Conservation (phyloP, 345 rosid species). For the Hypericum androsaemum region DNA sequence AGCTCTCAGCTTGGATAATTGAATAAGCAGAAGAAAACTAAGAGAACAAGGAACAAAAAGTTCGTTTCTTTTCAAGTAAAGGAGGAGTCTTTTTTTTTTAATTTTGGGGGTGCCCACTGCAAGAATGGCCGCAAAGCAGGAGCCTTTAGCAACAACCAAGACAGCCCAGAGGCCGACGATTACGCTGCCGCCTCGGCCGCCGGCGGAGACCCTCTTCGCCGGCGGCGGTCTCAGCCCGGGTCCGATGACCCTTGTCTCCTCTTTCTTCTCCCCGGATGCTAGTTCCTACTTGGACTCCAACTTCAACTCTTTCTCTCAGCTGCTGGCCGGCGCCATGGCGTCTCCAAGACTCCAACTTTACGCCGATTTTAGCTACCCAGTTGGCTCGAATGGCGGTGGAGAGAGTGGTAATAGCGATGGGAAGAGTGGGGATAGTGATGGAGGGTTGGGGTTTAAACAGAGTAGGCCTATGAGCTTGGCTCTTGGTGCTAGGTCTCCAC, state of each 20-base stretch:
- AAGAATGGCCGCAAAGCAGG: conserved; percentile 45
- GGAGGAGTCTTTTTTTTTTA: not conserved
- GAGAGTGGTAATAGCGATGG: no score
- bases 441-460: conserved; percentile 39
- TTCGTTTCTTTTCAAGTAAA: no score
- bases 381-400: no score
- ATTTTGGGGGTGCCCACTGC: no score
- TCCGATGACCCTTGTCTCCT: conserved; percentile 78
- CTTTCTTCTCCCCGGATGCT: conserved; percentile 34
- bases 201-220: conserved; percentile 35
- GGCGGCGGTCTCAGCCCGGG: conserved; percentile 68
- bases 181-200: conserved; percentile 56
- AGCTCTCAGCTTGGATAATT: no score
- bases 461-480: conserved; percentile 37
- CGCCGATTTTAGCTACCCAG: no score
- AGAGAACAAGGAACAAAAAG: no score
- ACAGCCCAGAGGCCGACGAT: conserved; percentile 56
- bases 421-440: conserved; percentile 25
- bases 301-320: conserved; percentile 67
- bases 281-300: conserved; percentile 15
- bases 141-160: conserved; percentile 7
- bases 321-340: conserved; percentile 81
- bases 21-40: no score
- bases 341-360: conserved; percentile 31
- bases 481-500: conserved; percentile 37